Evolutionary conservation across 179 eudicot genomes (phyloP), one percentile per base, ranked within the genome.

Genomic region (Vitellaria paradoxa): DNA sequence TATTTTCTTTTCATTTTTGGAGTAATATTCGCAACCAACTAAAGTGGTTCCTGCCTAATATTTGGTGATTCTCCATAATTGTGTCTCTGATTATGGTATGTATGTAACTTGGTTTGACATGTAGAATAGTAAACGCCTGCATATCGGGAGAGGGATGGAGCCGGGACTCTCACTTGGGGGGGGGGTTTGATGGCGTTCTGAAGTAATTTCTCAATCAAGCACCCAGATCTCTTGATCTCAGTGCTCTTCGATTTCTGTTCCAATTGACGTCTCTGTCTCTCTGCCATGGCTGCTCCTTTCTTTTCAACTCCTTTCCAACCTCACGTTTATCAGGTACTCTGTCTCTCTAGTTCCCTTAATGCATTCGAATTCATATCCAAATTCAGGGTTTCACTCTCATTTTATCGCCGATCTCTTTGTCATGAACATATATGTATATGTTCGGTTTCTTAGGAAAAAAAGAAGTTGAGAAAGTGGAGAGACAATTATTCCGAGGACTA

Each of bases 261-360:
- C 26, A 40, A 40, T 72, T 30, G 52, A 8, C 45, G 9, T 4
- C 7, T n/a, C 65, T 42, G 21, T 65, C 11, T 50, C 50, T 79
- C 62, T 59, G 59, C 81, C 69, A 90, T 90, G 93, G 93, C 93
- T 9, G 93, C 93, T 78, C 93, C 93, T 24, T 90, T 88, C 80
- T 90, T 88, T 77, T 88, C 86, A 59, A 86, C 91, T 23, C 93
- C 93, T 9, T 86, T 90, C 50, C 93, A 90, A 76, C 93, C 93
- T 17, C 88, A 87, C 76, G 93, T 90, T 50, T 90, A 90, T 69
- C 93, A 90, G 93, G 93, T 90, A 64, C 69, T 72, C 40, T 24
- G 20, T 67, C 70, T 30, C 63, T 7, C 17, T 45, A 42, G 21
- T 30, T 2, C 37, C 37, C 37, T 30, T 30, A 30, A 30, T 30